phyloP scores from a whole-genome alignment of 768 basidiomycete species.

The Imleria badia region DNA sequence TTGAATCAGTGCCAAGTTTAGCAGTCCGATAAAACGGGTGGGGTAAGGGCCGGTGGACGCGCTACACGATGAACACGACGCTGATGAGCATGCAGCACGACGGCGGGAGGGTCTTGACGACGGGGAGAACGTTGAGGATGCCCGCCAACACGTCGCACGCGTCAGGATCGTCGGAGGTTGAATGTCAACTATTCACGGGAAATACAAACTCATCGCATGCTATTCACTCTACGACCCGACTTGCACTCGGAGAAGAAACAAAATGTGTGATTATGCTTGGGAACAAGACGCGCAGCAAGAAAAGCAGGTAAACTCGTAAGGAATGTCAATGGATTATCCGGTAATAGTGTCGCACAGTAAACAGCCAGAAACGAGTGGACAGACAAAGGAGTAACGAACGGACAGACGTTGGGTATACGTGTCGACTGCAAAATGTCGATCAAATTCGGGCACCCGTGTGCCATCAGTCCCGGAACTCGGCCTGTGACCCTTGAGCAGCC shows the following conservation, averaged over 20 bases:
- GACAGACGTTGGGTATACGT: conserved; percentile 35
- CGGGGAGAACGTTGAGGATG: conserved; percentile 6
- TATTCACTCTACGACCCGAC: conserved; percentile 8
- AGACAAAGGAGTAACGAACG: conserved; percentile 37
- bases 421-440: conserved; percentile 28
- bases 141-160: conserved; percentile 8
- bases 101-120: background rate
- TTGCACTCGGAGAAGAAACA: conserved; percentile 12
- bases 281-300: conserved; percentile 27
- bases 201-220: background rate
- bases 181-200: conserved; percentile 18
- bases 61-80: conserved; percentile 13
- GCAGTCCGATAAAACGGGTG: conserved; percentile 9
- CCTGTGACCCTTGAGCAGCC: conserved; percentile 83
- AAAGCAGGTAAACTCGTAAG: conserved; percentile 31
- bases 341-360: conserved; percentile 35
- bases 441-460: conserved; percentile 20
- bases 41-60: background rate
- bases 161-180: conserved; percentile 29
- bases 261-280: conserved; percentile 21
- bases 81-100: conserved; percentile 12
- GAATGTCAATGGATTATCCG: conserved; percentile 40
- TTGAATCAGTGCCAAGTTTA: conserved; percentile 18
- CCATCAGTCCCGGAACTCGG: conserved; percentile 71
- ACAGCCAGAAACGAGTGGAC: conserved; percentile 33